Percentiles rank a stretch among this genome's conserved stretches.
Conservation (phyloP, 768 basidiomycete species). For the Russula emetica region DNA sequence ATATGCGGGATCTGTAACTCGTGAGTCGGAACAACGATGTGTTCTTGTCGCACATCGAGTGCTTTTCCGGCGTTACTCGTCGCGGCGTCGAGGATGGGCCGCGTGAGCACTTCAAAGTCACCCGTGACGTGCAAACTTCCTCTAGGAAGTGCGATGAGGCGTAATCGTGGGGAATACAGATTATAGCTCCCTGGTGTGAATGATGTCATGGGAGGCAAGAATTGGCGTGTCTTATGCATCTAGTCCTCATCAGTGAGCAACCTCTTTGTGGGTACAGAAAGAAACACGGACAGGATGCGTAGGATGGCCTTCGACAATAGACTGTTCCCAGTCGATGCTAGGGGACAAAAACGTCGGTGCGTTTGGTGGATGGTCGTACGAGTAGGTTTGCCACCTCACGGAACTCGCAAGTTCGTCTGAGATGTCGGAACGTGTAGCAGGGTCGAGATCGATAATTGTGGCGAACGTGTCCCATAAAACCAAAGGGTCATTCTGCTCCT, state of each 20-base stretch:
- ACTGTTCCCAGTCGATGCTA: slow-evolving; percentile 58
- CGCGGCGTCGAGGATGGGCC: slow-evolving; percentile 42
- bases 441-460: slow-evolving; percentile 36
- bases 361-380: slow-evolving; percentile 47
- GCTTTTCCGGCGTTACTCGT: slow-evolving; percentile 38
- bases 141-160: slow-evolving; percentile 46
- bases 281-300: slow-evolving; percentile 47
- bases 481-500: slow-evolving; percentile 33
- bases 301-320: slow-evolving; percentile 57
- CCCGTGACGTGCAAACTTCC: slow-evolving; percentile 45
- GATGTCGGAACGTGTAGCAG: slow-evolving; percentile 39
- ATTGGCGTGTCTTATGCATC: slow-evolving; percentile 57
- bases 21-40: slow-evolving; percentile 49
- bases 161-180: slow-evolving; percentile 45
- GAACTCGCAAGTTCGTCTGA: slow-evolving; percentile 47
- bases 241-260: slow-evolving; percentile 28
- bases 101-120: slow-evolving; percentile 44
- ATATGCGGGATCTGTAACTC: slow-evolving; percentile 52
- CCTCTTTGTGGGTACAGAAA: background rate
- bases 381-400: slow-evolving; percentile 51
- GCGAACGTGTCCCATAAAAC: slow-evolving; percentile 46
- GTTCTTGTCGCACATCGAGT: slow-evolving; percentile 36
- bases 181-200: slow-evolving; percentile 47
- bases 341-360: slow-evolving; percentile 44
- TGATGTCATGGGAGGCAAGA: slow-evolving; percentile 47